A percentile compares a stretch with the other conserved stretches of the same genome.
Evolutionary conservation across 192 early-diverging fungal genomes (phyloP).

Genomic region (Podochytrium sp.): DNA sequence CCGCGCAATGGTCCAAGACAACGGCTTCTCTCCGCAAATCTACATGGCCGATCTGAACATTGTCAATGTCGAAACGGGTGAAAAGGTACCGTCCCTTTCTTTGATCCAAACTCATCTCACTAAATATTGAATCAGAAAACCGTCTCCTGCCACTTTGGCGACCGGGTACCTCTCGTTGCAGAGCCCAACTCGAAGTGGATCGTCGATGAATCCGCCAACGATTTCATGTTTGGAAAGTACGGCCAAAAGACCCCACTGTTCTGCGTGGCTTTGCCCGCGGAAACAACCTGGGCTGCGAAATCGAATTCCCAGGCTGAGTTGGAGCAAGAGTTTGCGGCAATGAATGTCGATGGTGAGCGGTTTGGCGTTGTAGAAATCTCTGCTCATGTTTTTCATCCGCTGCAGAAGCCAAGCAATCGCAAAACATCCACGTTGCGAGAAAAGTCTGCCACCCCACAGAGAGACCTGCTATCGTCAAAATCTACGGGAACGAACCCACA

Average conservation of each 20-base stretch:
- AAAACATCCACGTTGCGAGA: conserved; percentile 15
- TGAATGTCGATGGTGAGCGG: background rate
- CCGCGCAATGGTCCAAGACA: conserved; percentile 48
- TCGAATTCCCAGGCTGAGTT: background rate
- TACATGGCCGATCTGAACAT: conserved; percentile 28
- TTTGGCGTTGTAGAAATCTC: background rate
- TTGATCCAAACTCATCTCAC: background rate
- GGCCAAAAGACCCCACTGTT: conserved; percentile 13
- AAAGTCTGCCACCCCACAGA: background rate
- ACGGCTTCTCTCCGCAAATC: conserved; percentile 40
- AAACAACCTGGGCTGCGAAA: conserved; percentile 12
- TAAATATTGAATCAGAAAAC: background rate
- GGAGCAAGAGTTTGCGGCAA: background rate
- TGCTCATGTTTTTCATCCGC: background rate
- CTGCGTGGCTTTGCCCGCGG: conserved; percentile 10
- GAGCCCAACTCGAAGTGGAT: background rate
- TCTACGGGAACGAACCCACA: conserved; percentile 27
- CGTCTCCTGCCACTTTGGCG: conserved; percentile 4
- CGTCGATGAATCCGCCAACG: conserved; percentile 3
- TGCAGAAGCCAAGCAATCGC: background rate
- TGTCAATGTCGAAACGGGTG: conserved; percentile 29
- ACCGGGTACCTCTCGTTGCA: background rate
- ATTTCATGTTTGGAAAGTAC: conserved; percentile 24
- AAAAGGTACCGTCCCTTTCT: conserved; percentile 6
- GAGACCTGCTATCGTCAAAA: conserved; percentile 8